Conservation (phyloP, 371 early-diverging fungal genomes). For the Sanchytrium tribonematis region DNA sequence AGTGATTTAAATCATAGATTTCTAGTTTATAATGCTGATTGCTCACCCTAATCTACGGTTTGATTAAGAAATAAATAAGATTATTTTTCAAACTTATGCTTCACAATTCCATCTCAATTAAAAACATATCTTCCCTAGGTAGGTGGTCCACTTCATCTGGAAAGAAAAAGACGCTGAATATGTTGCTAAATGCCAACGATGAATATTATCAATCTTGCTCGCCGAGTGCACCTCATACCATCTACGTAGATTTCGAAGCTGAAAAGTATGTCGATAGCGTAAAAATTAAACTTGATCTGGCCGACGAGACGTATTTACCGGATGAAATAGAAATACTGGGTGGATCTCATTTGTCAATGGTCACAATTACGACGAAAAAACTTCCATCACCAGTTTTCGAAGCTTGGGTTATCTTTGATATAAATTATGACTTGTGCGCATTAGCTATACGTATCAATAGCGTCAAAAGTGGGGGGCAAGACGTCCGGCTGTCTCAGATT, state of each 20-base stretch:
- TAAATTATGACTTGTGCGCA: not conserved
- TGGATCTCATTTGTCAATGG: not conserved
- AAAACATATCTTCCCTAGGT: not conserved
- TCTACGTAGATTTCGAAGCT: not conserved
- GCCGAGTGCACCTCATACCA: not conserved
- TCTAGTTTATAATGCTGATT: too few species aligned
- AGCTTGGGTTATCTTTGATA: not conserved
- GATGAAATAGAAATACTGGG: not conserved
- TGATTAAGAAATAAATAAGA: too few species aligned
- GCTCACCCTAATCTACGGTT: too few species aligned
- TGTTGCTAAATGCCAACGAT: not conserved
- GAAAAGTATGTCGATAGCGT: not conserved
- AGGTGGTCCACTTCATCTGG: not conserved
- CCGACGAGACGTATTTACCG: not conserved
- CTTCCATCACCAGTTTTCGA: not conserved
- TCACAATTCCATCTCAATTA: too few species aligned
- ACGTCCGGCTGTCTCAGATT: not conserved
- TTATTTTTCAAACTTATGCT: too few species aligned
- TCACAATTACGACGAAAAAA: not conserved
- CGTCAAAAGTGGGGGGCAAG: not conserved
- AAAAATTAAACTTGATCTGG: not conserved
- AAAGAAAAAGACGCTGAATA: not conserved
- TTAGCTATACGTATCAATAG: not conserved
- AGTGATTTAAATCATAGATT: too few species aligned
- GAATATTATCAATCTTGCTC: conserved; percentile 1